Conservation (phyloP, 441 rosid genomes). For the Mallotus repandus region DNA sequence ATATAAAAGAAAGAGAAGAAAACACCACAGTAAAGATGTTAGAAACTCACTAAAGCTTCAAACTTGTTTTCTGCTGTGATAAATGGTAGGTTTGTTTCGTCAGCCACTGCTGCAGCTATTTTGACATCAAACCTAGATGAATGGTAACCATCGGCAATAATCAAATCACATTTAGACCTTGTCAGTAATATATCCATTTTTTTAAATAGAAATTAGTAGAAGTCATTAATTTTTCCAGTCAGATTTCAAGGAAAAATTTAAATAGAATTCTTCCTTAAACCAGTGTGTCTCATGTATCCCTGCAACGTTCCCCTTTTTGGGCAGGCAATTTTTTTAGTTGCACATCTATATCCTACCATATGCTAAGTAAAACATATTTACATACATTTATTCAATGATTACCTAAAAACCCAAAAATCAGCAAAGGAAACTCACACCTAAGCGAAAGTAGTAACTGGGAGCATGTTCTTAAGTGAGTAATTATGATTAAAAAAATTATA, state of each 20-base stretch:
- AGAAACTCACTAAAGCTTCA: slow-evolving; percentile 84
- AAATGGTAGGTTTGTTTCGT: slow-evolving; percentile 85
- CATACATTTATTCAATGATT: background rate
- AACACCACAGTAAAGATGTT: background rate
- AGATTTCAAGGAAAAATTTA: background rate
- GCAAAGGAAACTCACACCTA: background rate
- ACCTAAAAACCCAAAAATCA: background rate
- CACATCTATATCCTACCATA: background rate
- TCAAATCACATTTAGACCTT: background rate
- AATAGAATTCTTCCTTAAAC: background rate
- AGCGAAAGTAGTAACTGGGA: background rate
- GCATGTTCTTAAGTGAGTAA: background rate
- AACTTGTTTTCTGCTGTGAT: slow-evolving; percentile 93
- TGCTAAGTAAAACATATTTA: background rate
- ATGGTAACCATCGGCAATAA: background rate
- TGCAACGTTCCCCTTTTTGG: background rate
- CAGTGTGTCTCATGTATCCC: background rate
- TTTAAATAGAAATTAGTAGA: background rate
- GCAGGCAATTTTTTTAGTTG: background rate
- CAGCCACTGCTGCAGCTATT: slow-evolving; percentile 92
- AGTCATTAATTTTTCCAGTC: background rate
- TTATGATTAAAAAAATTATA: background rate
- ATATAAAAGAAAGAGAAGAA: background rate
- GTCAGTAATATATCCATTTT: background rate
- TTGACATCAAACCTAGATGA: slow-evolving; percentile 80